These are phyloP conservation scores for Dactylellina parvicollis DNA, from an alignment of 2,329 filamentous ascomycete species.

Conservation along the genomic window DNA sequence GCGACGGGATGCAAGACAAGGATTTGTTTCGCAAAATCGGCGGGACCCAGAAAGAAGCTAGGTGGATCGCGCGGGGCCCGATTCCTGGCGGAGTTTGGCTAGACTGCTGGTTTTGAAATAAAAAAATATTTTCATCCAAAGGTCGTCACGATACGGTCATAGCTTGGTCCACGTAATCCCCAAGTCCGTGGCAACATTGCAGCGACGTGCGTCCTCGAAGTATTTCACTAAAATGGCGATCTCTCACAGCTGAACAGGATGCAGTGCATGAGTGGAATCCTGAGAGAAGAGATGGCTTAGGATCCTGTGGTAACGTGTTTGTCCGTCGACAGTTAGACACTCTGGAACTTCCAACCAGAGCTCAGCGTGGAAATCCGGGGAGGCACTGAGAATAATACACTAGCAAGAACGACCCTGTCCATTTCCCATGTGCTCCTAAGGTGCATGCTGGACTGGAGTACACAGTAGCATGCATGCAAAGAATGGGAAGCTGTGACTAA, in stretches of 20 bases:
- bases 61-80: not conserved
- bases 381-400: not conserved
- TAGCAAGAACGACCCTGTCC: not conserved
- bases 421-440: not conserved
- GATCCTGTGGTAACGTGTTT: too few species aligned
- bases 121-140: not conserved
- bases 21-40: constrained; percentile 1
- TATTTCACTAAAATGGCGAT: too few species aligned
- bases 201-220: too few species aligned
- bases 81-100: not conserved
- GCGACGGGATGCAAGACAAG: not conserved
- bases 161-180: constrained; percentile 23
- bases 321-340: not conserved
- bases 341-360: not conserved
- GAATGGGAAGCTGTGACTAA: not conserved
- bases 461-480: not conserved
- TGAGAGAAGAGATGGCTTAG: too few species aligned
- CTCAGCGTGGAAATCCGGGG: too few species aligned
- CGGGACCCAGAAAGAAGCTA: not conserved
- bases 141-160: constrained; percentile 40
- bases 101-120: not conserved
- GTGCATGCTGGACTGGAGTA: not conserved
- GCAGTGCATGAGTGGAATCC: too few species aligned
- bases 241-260: too few species aligned
- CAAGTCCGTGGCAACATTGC: not conserved